These are phyloP conservation scores for Colletotrichum costaricense DNA, from an alignment of 2,329 filamentous ascomycete genomes.

Conservation along the genomic window DNA sequence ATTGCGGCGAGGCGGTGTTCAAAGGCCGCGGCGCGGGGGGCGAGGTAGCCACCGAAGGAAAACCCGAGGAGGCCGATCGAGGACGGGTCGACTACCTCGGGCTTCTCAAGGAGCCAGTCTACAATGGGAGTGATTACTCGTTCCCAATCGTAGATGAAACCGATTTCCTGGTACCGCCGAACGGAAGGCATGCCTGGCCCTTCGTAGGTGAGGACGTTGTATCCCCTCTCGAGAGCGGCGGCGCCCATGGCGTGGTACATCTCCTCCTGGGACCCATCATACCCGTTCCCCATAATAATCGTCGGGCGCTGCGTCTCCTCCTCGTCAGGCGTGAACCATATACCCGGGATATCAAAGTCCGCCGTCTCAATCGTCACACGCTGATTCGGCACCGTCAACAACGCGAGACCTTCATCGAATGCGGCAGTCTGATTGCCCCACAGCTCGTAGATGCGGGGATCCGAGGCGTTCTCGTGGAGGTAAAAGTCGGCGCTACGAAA, in stretches of 20 bases:
- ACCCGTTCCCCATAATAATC: background rate
- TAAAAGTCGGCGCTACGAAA: background rate
- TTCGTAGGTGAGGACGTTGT: background rate
- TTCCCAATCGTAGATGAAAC: background rate
- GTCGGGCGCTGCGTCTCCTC: background rate
- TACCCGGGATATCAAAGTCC: background rate
- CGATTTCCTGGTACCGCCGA: background rate
- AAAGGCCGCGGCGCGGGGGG: slow-evolving; percentile 54
- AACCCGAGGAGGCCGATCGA: background rate
- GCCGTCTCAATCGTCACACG: background rate
- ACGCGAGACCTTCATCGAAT: background rate
- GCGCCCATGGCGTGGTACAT: background rate
- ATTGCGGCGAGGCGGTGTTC: slow-evolving; percentile 54
- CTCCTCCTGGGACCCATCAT: background rate
- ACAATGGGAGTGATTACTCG: background rate
- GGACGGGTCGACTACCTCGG: background rate
- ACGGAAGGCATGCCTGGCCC: background rate
- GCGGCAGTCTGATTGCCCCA: background rate
- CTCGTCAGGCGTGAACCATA: background rate
- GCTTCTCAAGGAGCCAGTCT: background rate
- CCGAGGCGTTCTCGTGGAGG: background rate
- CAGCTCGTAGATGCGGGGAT: background rate
- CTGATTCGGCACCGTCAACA: background rate
- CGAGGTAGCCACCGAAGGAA: background rate
- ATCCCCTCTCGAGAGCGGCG: background rate